These are phyloP conservation scores for Amoebophrya sp. DNA, from an alignment of 169 alveolate genomes.

Conservation along the genomic window DNA sequence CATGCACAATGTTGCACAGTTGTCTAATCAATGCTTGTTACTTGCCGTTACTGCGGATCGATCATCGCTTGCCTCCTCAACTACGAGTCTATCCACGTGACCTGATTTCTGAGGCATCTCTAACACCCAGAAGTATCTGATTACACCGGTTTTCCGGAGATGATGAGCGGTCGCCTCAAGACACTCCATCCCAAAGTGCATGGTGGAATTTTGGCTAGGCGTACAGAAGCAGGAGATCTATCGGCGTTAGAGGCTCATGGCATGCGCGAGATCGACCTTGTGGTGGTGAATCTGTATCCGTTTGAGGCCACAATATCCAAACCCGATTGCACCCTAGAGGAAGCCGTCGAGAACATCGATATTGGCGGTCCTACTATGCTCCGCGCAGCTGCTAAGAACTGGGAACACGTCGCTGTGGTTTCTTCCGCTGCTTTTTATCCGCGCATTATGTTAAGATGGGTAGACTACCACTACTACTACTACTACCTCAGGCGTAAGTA, in stretches of 20 bases:
- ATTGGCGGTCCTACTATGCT: conserved; percentile 46
- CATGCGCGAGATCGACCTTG: conserved; percentile 38
- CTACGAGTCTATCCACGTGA: not conserved
- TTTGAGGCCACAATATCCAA: conserved; percentile 34
- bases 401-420: not conserved
- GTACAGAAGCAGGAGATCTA: conserved; percentile 33
- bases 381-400: conserved; percentile 49
- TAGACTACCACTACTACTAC: too few relatives aligned
- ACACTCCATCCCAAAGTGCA: conserved; percentile 50
- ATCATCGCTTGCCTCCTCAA: not conserved
- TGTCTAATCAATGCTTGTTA: too few relatives aligned
- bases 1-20: too few relatives aligned
- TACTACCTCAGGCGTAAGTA: too few relatives aligned
- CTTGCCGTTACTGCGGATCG: too few relatives aligned
- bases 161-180: conserved; percentile 45
- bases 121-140: conserved; percentile 25
- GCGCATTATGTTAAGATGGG: not conserved
- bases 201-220: conserved; percentile 37
- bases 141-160: conserved; percentile 46
- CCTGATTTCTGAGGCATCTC: not conserved
- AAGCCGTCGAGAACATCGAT: conserved; percentile 45
- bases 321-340: not conserved
- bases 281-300: conserved; percentile 44
- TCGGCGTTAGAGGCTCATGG: conserved; percentile 9
- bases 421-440: not conserved